These are phyloP conservation scores for Suillus lakei DNA, from an alignment of 768 basidiomycete genomes.

Conservation along the genomic window DNA sequence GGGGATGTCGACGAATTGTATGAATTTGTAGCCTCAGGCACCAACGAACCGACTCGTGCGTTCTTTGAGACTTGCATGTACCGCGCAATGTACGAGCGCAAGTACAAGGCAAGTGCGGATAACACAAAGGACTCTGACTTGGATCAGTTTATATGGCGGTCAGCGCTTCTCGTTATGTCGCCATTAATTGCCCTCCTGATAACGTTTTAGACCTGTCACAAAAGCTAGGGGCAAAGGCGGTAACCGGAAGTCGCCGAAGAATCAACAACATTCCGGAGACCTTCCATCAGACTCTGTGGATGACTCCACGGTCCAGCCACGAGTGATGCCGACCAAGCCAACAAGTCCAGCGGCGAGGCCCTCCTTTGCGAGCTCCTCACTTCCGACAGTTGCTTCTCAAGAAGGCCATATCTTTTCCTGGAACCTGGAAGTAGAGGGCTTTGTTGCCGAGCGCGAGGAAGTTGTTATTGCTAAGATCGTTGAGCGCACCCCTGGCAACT, in stretches of 20 bases:
- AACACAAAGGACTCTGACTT: constrained; percentile 69
- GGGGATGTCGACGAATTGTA: constrained; percentile 93
- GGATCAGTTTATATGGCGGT: constrained; percentile 84
- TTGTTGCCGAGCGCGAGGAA: constrained; percentile 50
- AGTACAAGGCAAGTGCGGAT: constrained; percentile 76
- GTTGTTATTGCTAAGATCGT: constrained; percentile 59
- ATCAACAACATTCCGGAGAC: constrained; percentile 15
- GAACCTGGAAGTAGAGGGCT: constrained; percentile 54
- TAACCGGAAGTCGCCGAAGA: constrained; percentile 19
- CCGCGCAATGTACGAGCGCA: constrained; percentile 95
- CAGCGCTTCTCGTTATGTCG: constrained; percentile 36
- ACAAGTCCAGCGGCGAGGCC: constrained; percentile 17
- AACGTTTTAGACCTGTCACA: constrained; percentile 25
- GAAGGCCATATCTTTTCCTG: constrained; percentile 68
- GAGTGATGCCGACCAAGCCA: constrained; percentile 20
- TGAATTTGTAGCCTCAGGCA: constrained; percentile 86
- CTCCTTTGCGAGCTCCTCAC: constrained; percentile 21
- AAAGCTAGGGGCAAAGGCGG: constrained; percentile 22
- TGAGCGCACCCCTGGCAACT: constrained; percentile 47
- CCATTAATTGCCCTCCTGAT: neutral
- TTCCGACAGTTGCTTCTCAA: constrained; percentile 39
- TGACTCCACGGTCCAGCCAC: constrained; percentile 15
- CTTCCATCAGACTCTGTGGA: constrained; percentile 9
- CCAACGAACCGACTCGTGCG: constrained; percentile 75
- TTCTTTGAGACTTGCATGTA: constrained; percentile 96